Evolutionary conservation across 805 yeast genomes (phyloP).

Genomic region (Candida chilensis): DNA sequence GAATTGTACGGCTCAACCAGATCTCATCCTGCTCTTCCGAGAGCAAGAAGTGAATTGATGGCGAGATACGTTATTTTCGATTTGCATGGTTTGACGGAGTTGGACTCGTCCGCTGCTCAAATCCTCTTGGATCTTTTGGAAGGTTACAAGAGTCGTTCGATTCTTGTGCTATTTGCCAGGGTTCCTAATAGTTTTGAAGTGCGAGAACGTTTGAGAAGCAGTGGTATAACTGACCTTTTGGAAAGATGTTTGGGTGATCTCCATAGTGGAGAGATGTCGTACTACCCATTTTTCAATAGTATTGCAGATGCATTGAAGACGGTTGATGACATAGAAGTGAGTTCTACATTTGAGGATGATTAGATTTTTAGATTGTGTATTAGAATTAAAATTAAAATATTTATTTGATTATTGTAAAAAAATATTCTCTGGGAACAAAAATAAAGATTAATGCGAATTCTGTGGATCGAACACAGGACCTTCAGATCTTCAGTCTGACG

Average conservation of each 20-base stretch:
- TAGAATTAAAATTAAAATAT: too few relatives aligned
- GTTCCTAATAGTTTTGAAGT: too few relatives aligned
- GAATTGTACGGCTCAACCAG: conserved; percentile 71
- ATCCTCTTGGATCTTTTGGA: conserved; percentile 56
- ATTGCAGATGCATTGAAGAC: conserved; percentile 50
- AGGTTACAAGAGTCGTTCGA: conserved; percentile 66
- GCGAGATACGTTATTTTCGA: conserved; percentile 63
- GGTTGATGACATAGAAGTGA: conserved; percentile 22
- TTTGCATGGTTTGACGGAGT: conserved; percentile 69
- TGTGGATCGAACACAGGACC: conserved; percentile 42
- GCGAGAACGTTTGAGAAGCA: too few relatives aligned
- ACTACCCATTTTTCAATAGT: conserved; percentile 37
- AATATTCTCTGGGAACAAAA: too few relatives aligned
- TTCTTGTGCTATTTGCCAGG: conserved; percentile 54
- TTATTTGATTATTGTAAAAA: too few relatives aligned
- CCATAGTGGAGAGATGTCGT: too few relatives aligned
- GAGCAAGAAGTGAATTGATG: conserved; percentile 28
- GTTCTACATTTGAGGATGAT: too few relatives aligned
- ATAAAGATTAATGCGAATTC: conserved; percentile 33
- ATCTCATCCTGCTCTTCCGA: conserved; percentile 69
- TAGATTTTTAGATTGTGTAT: too few relatives aligned
- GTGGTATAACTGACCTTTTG: too few relatives aligned
- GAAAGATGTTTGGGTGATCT: too few relatives aligned
- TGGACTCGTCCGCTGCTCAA: conserved; percentile 78
- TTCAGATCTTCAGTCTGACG: conserved; percentile 19